Evolutionary conservation across 1,284 basidiomycete genomes (phyloP).

Genomic region (Cutaneotrichosporon daszewskae): DNA sequence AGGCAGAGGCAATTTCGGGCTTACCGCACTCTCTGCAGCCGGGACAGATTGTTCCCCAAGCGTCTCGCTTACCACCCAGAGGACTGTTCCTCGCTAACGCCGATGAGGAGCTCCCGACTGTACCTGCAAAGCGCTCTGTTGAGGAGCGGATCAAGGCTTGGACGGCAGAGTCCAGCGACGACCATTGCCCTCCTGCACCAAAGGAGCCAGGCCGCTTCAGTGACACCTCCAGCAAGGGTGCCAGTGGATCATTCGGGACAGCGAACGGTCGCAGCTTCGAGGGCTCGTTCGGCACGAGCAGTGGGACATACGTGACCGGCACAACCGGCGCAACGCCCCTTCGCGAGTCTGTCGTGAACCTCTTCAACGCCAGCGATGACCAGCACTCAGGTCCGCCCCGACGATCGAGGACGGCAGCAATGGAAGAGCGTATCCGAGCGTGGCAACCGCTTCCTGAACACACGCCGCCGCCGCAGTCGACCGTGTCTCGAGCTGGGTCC

Average conservation of each 20-base stretch:
- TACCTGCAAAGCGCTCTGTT: not conserved
- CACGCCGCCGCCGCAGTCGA: not conserved
- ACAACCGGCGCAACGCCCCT: constrained; percentile 12
- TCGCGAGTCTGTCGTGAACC: constrained; percentile 26
- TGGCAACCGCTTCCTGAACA: constrained; percentile 29
- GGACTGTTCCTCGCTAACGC: too few species aligned
- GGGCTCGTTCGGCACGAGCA: not conserved
- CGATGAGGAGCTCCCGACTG: too few species aligned
- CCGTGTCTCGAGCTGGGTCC: constrained; percentile 1
- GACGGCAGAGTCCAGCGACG: not conserved
- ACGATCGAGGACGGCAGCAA: not conserved
- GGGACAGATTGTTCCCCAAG: too few species aligned
- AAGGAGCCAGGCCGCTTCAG: too few species aligned
- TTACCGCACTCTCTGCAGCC: too few species aligned
- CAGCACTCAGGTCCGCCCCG: not conserved
- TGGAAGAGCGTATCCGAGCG: constrained; percentile 25
- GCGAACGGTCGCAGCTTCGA: too few species aligned
- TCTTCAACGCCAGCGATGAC: constrained; percentile 24
- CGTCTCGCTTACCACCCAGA: too few species aligned
- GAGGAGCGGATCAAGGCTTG: not conserved
- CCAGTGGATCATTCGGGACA: too few species aligned
- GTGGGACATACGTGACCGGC: too few species aligned
- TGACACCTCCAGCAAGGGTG: too few species aligned
- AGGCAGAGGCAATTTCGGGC: too few species aligned
- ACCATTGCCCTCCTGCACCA: not conserved